Percentiles rank a stretch among this genome's conserved stretches.
phyloP scores from a whole-genome alignment of 78 protist species.

The Paulinella micropora region DNA sequence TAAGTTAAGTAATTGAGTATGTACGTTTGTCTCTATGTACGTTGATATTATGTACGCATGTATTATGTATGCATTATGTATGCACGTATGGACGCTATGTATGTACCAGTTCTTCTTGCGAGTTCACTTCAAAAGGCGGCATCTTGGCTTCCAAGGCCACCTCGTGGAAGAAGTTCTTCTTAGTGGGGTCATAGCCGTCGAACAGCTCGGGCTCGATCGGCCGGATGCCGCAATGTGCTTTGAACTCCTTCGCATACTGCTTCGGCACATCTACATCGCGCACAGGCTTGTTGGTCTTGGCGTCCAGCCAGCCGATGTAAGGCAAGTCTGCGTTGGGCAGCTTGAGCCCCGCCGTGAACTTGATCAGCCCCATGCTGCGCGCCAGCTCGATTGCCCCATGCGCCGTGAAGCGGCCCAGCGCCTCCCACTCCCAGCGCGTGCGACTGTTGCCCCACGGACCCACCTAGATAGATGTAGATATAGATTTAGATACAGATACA shows the following conservation, averaged over 20 bases:
- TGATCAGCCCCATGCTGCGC: slow-evolving; percentile 48
- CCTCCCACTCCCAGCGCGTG: slow-evolving; percentile 27
- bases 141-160: slow-evolving; percentile 35
- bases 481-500: too few relatives aligned
- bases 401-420: slow-evolving; percentile 33
- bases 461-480: too few relatives aligned
- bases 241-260: slow-evolving; percentile 23
- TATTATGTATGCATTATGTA: too few relatives aligned
- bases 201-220: slow-evolving; percentile 47
- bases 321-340: background rate
- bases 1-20: too few relatives aligned
- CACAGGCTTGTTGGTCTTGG: slow-evolving; percentile 24
- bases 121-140: slow-evolving; percentile 31
- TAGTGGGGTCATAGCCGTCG: slow-evolving; percentile 45
- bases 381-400: slow-evolving; percentile 56
- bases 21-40: too few relatives aligned
- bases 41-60: too few relatives aligned
- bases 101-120: slow-evolving; percentile 42
- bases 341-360: slow-evolving; percentile 16
- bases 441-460: slow-evolving; percentile 52
- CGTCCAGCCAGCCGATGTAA: slow-evolving; percentile 43
- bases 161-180: slow-evolving; percentile 35
- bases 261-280: slow-evolving; percentile 18
- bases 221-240: slow-evolving; percentile 42
- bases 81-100: too few relatives aligned